These are phyloP conservation scores for Gaeumannomyces tritici DNA, from an alignment of 2,329 filamentous ascomycete species.

Conservation along the genomic window DNA sequence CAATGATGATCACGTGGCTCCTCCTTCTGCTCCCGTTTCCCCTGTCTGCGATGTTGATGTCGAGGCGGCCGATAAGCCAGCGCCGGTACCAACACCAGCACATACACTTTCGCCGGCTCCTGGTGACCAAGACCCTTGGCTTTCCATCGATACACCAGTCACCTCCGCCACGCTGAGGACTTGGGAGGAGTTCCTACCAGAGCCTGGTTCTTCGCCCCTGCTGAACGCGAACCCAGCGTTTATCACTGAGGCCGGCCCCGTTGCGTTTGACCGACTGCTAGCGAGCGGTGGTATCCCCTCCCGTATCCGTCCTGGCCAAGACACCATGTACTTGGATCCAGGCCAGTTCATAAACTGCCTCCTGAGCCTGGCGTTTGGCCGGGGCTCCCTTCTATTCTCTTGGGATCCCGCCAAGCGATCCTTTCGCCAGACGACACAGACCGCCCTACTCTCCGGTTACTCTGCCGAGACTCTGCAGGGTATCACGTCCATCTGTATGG, in stretches of 20 bases:
- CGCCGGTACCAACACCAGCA: no score
- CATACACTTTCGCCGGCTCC: no score
- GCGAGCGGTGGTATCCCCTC: slow-evolving; percentile 28
- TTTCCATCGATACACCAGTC: slow-evolving; percentile 23
- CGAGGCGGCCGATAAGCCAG: no score
- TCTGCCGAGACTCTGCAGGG: slow-evolving; percentile 38
- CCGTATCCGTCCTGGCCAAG: slow-evolving; percentile 23
- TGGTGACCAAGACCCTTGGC: slow-evolving; percentile 36
- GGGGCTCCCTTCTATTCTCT: slow-evolving; percentile 61
- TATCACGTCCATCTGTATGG: slow-evolving; percentile 34
- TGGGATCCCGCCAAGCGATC: slow-evolving; percentile 42
- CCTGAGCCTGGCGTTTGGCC: slow-evolving; percentile 57
- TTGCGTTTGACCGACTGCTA: slow-evolving; percentile 56
- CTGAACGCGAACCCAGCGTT: slow-evolving; percentile 32
- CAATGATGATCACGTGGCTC: slow-evolving; percentile 10
- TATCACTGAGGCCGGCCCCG: slow-evolving; percentile 58
- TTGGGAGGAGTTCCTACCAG: slow-evolving; percentile 57
- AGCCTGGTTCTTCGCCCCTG: slow-evolving; percentile 21
- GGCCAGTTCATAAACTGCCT: slow-evolving; percentile 45
- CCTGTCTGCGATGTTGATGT: no score
- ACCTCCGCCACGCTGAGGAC: slow-evolving; percentile 37
- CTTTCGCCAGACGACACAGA: slow-evolving; percentile 39
- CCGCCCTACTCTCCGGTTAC: slow-evolving; percentile 46
- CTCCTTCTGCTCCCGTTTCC: not conserved
- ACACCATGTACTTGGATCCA: slow-evolving; percentile 34